Evolutionary conservation across 2,329 filamentous ascomycete genomes (phyloP), one percentile per base, ranked within the genome.

Genomic region (Boeremia lycopersici): DNA sequence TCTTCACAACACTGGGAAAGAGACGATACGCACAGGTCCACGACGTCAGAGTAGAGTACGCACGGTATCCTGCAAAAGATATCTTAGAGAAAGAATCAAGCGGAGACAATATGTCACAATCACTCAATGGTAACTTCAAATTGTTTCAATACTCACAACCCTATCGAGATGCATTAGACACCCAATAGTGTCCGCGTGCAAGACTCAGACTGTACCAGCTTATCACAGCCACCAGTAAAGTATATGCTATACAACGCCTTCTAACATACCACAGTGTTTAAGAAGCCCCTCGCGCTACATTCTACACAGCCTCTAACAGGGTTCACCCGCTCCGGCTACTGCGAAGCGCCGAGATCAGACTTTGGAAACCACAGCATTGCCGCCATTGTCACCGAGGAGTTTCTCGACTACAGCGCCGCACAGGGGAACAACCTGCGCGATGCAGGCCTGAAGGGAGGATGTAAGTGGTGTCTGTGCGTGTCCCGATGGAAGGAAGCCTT

Each of bases 401-500:
- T 88, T 69, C 81, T 87, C 30, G 82, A 86, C 65, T 87, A 84
- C 75, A 80, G 79, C 29, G 83, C 84, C 15, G 76, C 78, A 4
- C 78, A 79, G 33, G 85, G 84, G 34, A 87, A 87, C 64, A 82
- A 87, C 63, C 75, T 88, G 30, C 78, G 83, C 23, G 63, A 70
- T 5, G 77, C 79, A 17, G 84, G 84, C 3, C 77, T 87, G 49
- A 82, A 77, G 17, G 81, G 76, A 11, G 84, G 85, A 7, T 86
- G 84, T 64, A 84, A 82, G 68, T 87, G 85, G 84, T 88, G 85
- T 70, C 72, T 88, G 5, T 87, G 85, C 64, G 84, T 84, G 2
- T 76, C 71, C 10, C 73, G 84, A 39, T 87, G 84, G 83, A 81
- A 81, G 61, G 84, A 87, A 68, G 85, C 84, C 1, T 81, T 84